Evolutionary conservation across 2,329 filamentous ascomycete genomes (phyloP), one percentile per base, ranked within the genome.

Genomic region (Ophiognomonia clavigignenti-juglandacearum): DNA sequence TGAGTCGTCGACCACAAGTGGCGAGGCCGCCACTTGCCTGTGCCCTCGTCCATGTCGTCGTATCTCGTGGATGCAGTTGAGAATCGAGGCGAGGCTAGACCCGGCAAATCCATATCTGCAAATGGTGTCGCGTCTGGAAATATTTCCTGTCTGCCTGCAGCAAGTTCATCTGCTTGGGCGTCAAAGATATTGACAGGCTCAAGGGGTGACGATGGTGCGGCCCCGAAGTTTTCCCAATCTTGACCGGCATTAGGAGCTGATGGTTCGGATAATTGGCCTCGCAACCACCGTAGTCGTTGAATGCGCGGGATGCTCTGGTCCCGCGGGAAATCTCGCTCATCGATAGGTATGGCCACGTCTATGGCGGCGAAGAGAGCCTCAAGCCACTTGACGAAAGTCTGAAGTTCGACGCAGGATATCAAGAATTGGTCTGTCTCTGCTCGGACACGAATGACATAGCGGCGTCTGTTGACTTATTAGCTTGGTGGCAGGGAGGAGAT

Each of bases 351-450:
- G 11, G 85, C 80, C 18, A 90, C 77, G 57, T 88, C 83, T 50
- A 90, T 85, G 39, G 82, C 85, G n/a, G 83, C 82, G 57, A 83
- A 86, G 9, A 88, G 67, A 3, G 72, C 71, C 58, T 88, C 82
- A 2, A 88, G 67, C 82, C 86, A 86, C 41, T 74, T 74, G 51
- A 87, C 73, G 61, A 88, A 85, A 1, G 74, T 78, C 47, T 80
- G 75, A 44, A 87, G 70, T 42, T 81, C 77, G 43, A 78, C 68
- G 53, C 83, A 84, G 3, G 83, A 83, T 7, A 90, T 66, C 18
- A 90, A 66, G 50, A 90, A 82, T 58, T 90, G 86, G 55, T 90
- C 84, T 2, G 81, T 80, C 64, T 90, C 86, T 26, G 82, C 76
- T 23, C 86, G 77, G 50, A 90, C 61, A n/a, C 86, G 80, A 51